phyloP scores from a whole-genome alignment of 805 yeast genomes.

The Kregervanrija delftensis region DNA sequence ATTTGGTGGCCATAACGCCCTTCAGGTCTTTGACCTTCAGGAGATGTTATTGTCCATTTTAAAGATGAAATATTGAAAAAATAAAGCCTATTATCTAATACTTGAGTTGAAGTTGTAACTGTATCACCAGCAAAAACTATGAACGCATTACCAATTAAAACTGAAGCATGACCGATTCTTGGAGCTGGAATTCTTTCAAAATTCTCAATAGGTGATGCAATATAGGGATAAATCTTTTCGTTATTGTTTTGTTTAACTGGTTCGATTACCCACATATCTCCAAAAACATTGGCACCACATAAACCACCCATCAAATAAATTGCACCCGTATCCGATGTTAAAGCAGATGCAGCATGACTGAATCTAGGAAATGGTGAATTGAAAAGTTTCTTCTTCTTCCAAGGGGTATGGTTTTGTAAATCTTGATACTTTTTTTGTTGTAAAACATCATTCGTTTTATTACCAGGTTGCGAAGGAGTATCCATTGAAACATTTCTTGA shows the following conservation, averaged over 20 bases:
- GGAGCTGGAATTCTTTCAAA: slow-evolving; percentile 86
- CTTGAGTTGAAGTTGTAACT: slow-evolving; percentile 64
- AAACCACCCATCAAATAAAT: slow-evolving; percentile 91
- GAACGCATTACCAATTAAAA: slow-evolving; percentile 89
- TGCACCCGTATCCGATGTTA: slow-evolving; percentile 73
- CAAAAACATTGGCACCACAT: slow-evolving; percentile 85
- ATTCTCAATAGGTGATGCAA: slow-evolving; percentile 54
- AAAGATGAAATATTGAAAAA: slow-evolving; percentile 73
- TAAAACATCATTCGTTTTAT: neutral
- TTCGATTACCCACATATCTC: slow-evolving; percentile 88
- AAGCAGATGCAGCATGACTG: slow-evolving; percentile 79
- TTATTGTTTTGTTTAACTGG: slow-evolving; percentile 29
- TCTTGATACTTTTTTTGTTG: too few species aligned
- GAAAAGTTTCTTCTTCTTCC: slow-evolving; percentile 57
- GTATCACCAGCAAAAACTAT: slow-evolving; percentile 97
- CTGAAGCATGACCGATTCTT: slow-evolving; percentile 91
- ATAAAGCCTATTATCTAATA: slow-evolving; percentile 84
- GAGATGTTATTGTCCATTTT: slow-evolving; percentile 75
- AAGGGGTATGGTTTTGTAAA: slow-evolving; percentile 37
- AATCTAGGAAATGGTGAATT: slow-evolving; percentile 92
- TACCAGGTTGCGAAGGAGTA: neutral
- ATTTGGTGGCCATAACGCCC: slow-evolving; percentile 96
- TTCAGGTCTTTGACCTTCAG: slow-evolving; percentile 68
- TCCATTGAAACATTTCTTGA: neutral
- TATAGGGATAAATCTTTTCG: slow-evolving; percentile 29